Conservation (phyloP, 2,329 filamentous ascomycete species). For the Anisogramma anomala region DNA sequence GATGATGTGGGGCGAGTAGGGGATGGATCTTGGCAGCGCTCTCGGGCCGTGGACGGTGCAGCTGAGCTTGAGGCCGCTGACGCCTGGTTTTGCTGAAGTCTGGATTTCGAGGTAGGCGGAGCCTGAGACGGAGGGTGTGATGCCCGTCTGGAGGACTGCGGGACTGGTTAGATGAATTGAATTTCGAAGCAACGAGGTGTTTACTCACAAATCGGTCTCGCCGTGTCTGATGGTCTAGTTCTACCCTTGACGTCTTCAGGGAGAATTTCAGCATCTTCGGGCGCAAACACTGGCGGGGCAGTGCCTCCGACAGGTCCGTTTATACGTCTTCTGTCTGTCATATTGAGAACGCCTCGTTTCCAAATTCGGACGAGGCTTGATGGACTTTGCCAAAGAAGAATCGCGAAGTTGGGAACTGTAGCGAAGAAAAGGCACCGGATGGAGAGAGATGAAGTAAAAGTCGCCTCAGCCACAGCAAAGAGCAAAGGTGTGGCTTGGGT, state of each 20-base stretch:
- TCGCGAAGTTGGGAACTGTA: too few species aligned
- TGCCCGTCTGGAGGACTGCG: constrained; percentile 75
- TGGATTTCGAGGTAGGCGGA: constrained; percentile 74
- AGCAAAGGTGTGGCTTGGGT: neutral
- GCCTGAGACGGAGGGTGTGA: constrained; percentile 86
- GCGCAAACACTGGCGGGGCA: constrained; percentile 51
- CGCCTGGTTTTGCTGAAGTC: constrained; percentile 28
- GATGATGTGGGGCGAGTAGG: constrained; percentile 86
- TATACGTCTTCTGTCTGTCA: constrained; percentile 79
- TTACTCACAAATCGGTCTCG: constrained; percentile 78
- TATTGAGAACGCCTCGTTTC: constrained; percentile 44
- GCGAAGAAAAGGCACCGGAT: too few species aligned
- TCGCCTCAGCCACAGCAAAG: neutral
- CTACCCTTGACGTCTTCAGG: constrained; percentile 35
- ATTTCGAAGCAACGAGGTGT: too few species aligned
- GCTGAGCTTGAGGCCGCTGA: constrained; percentile 67
- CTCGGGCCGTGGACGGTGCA: constrained; percentile 90
- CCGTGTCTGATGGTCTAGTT: constrained; percentile 52
- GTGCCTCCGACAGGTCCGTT: constrained; percentile 79
- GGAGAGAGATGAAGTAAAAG: neutral
- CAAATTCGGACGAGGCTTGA: too few species aligned
- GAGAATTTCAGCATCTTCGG: constrained; percentile 30
- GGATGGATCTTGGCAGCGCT: constrained; percentile 76
- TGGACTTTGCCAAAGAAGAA: too few species aligned
- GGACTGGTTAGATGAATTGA: constrained; percentile 11